Base-by-base conservation (phyloP, 139 green algal species). In the Deuterostichococcus epilithicus region DNA sequence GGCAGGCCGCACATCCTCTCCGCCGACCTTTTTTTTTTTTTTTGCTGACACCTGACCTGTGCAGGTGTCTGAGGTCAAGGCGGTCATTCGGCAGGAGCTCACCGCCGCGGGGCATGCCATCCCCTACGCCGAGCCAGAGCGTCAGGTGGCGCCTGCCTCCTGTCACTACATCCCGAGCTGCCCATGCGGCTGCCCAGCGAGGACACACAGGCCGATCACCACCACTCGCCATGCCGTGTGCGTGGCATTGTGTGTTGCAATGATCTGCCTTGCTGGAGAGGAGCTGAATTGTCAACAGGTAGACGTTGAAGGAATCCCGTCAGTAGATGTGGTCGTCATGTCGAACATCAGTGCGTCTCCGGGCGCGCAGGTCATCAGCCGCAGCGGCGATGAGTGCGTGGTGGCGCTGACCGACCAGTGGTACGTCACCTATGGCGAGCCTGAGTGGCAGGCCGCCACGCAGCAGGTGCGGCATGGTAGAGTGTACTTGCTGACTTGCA, bases 361-460 rank as follows among this genome's bases (percentile, higher is more conserved):
- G 5, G 18, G 3, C 28, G 52, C 18, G 20, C 79, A 83, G 74
- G 94, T 98, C 22, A 94, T 96, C 58, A 94, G 83, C 33, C 90
- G 95, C 42, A 94, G 84, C 6, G 96, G 94, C 2, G 96, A 98
- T 70, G 92, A 98, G 75, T 99, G 96, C 78, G 92, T 99, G 45
- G 96, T 99, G 39, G 96, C 96, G 22, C 89, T 99, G 1, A 99
- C 96, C 0, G 96, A 99, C 84, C 96, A 99, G 81, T 99, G 96
- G 96, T 97, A 96, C 83, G 70, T 97, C 28, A 94, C 82, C 5
- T 98, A 98, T 78, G 94, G 94, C 30, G 94, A 98, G 86, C 80
- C 91, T 30, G 85, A 93, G 78, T 98, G 94, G 94, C 83, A 83
- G 52, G 81, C 80, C 13, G 85, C 86, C 2, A 87, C 84, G 58